Evolutionary conservation across 2,329 filamentous ascomycete genomes (phyloP).

Genomic region (Furcasterigmium furcatum): DNA sequence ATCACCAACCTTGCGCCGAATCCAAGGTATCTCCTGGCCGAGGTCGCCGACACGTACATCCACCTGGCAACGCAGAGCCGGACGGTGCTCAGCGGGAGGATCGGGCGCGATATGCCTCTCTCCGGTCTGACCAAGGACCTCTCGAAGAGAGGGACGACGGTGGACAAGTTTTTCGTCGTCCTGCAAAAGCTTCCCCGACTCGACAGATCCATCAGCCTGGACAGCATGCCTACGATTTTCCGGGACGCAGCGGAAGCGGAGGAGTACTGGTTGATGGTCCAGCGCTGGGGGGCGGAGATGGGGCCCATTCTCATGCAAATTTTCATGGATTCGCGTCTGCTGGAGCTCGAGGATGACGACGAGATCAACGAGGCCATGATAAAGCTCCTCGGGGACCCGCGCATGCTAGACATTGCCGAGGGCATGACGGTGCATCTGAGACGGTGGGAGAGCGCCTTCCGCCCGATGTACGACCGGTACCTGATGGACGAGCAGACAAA

Average conservation of each 20-base stretch:
- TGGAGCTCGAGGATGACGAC: constrained; percentile 7
- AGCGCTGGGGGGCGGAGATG: constrained; percentile 29
- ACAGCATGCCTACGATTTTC: constrained; percentile 28
- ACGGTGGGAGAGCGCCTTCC: constrained; percentile 34
- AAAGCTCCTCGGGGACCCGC: not conserved
- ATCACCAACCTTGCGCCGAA: constrained; percentile 10
- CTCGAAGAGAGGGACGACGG: constrained; percentile 5
- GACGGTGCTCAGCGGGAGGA: constrained; percentile 6
- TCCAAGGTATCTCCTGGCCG: constrained; percentile 8
- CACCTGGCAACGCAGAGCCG: constrained; percentile 10
- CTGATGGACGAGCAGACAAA: constrained; percentile 18
- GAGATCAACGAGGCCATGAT: constrained; percentile 6
- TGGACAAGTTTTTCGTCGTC: constrained; percentile 10
- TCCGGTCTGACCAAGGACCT: constrained; percentile 8
- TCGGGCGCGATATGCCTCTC: constrained; percentile 5
- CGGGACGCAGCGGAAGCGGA: constrained; percentile 27
- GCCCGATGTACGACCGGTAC: constrained; percentile 26
- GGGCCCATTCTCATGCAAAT: constrained; percentile 5
- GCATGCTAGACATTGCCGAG: not conserved
- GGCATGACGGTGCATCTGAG: constrained; percentile 16
- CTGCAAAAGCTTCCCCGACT: constrained; percentile 9
- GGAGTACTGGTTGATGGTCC: constrained; percentile 33
- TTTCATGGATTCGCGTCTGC: not conserved
- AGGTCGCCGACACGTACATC: constrained; percentile 9
- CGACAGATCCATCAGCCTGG: constrained; percentile 11